phyloP scores from a whole-genome alignment of 2,329 filamentous ascomycete genomes.

The Alternaria incomplexa region DNA sequence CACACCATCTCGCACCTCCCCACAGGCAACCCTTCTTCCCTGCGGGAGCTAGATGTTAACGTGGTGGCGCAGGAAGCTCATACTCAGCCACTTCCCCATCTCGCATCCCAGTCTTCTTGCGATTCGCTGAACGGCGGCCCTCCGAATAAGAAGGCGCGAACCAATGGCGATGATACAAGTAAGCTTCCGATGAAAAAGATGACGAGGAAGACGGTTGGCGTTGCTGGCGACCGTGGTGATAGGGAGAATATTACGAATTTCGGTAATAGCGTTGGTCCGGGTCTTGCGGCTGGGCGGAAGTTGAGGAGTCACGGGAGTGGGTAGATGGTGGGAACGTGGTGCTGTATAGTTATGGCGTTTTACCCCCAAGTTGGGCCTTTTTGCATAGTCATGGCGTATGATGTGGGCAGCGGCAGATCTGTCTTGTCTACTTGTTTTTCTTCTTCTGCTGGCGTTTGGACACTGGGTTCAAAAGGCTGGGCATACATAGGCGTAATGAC shows the following conservation, averaged over 20 bases:
- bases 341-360: not conserved
- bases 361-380: not conserved
- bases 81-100: constrained; percentile 37
- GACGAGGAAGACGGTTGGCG: constrained; percentile 50
- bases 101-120: constrained; percentile 37
- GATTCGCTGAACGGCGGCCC: constrained; percentile 40
- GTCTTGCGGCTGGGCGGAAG: constrained; percentile 43
- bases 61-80: constrained; percentile 44
- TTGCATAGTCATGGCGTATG: constrained; percentile 1
- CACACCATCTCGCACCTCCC: constrained; percentile 30
- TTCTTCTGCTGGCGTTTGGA: not conserved
- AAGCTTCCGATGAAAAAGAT: constrained; percentile 55
- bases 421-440: not conserved
- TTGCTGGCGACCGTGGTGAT: constrained; percentile 46
- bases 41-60: constrained; percentile 59
- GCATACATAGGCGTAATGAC: not conserved
- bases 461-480: not conserved
- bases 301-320: constrained; percentile 48
- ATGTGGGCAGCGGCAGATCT: not conserved
- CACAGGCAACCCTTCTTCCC: constrained; percentile 29
- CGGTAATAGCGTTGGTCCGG: constrained; percentile 48
- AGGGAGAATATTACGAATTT: constrained; percentile 52
- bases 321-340: not conserved
- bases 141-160: constrained; percentile 55
- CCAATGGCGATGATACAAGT: constrained; percentile 32